Evolutionary conservation across 2,329 filamentous ascomycete species (phyloP).

Genomic region (Ophiostoma quercus): DNA sequence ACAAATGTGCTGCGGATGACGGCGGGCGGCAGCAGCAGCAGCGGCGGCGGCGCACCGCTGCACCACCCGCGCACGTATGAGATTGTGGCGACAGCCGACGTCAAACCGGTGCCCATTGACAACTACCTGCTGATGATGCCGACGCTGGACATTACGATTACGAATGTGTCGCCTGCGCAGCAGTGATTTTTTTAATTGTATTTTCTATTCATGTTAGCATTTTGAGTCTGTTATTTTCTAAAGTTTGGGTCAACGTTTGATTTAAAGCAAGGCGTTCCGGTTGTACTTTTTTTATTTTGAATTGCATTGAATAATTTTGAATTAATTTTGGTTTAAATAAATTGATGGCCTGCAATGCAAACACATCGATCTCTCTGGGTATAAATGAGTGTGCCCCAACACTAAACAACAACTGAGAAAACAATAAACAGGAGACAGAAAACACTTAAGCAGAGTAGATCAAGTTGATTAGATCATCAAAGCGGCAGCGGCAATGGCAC

Average conservation of each 20-base stretch:
- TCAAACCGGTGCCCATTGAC: constrained; percentile 19
- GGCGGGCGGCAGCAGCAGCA: no score
- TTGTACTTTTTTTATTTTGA: background rate
- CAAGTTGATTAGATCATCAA: constrained; percentile 18
- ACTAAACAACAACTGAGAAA: background rate
- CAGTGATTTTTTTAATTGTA: no score
- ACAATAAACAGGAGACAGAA: background rate
- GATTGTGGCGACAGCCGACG: constrained; percentile 16
- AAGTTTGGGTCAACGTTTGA: background rate
- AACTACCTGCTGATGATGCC: constrained; percentile 16
- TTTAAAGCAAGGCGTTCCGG: background rate
- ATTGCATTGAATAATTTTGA: background rate
- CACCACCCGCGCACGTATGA: constrained; percentile 18
- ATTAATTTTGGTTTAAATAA: background rate
- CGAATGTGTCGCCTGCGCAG: background rate
- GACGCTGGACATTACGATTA: constrained; percentile 21
- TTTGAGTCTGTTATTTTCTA: background rate
- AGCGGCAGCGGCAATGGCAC: constrained; percentile 11
- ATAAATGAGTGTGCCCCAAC: constrained; percentile 6
- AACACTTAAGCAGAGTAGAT: no score
- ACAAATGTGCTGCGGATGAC: constrained; percentile 17
- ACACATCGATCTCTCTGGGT: background rate
- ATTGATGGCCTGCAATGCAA: no score
- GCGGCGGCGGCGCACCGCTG: no score
- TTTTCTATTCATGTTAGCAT: background rate